Percentiles rank a stretch among this genome's conserved stretches.
Conservation (phyloP, 176 grass and related monocot genomes). For the Secale cereale region DNA sequence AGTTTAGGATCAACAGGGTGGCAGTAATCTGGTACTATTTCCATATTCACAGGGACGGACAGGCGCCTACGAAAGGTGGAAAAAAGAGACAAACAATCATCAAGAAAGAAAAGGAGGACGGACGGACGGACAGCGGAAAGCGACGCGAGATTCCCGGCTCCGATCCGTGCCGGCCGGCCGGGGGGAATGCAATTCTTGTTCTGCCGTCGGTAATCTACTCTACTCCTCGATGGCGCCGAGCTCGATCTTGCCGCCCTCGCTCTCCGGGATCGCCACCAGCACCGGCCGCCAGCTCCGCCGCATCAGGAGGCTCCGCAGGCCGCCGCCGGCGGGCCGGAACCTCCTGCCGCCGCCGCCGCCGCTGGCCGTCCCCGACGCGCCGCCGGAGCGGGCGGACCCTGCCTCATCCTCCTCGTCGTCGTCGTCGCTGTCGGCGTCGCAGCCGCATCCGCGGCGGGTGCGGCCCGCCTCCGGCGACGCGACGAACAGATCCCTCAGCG, state of each 20-base stretch:
- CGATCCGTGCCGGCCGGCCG: background rate
- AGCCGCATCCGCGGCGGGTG: background rate
- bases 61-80: background rate
- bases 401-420: background rate
- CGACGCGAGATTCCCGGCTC: background rate
- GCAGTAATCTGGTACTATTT: slow-evolving; percentile 3
- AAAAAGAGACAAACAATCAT: background rate
- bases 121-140: background rate
- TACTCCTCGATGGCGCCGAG: slow-evolving; percentile 39
- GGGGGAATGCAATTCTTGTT: background rate
- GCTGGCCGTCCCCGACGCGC: background rate
- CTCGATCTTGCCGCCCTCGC: slow-evolving; percentile 20
- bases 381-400: background rate
- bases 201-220: background rate
- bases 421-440: background rate
- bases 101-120: background rate
- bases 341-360: background rate
- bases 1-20: background rate
- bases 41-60: slow-evolving; percentile 27
- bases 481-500: slow-evolving; percentile 72
- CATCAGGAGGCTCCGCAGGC: slow-evolving; percentile 47
- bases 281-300: slow-evolving; percentile 56
- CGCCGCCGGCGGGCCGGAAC: slow-evolving; percentile 26
- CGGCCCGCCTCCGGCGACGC: slow-evolving; percentile 48
- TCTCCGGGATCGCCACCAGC: slow-evolving; percentile 48